Conservation (phyloP, 345 rosid species). For the Populus pruinosa region DNA sequence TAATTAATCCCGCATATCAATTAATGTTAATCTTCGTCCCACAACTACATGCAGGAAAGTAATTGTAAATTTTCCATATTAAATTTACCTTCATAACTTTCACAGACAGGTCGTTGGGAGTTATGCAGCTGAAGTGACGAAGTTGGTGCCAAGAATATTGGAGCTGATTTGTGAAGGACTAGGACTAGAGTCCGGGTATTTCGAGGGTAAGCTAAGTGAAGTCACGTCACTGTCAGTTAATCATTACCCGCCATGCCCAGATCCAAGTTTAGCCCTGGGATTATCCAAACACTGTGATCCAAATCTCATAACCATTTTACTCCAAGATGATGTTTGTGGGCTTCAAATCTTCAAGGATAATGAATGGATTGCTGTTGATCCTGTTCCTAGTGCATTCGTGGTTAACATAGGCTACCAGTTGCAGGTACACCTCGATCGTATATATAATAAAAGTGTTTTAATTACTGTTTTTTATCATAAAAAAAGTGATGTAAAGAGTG, state of each 20-base stretch:
- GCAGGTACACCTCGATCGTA: not conserved
- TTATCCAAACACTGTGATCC: not conserved
- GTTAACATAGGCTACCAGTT: conserved; percentile 28
- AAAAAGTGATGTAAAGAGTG: too few relatives aligned
- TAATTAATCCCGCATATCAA: not conserved
- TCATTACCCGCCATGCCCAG: conserved; percentile 3
- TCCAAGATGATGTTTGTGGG: conserved; percentile 18
- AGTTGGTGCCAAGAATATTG: conserved; percentile 17
- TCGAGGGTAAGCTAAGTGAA: not conserved
- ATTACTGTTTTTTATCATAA: too few relatives aligned
- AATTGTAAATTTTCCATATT: too few relatives aligned
- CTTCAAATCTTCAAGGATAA: conserved; percentile 28
- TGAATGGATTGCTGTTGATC: conserved; percentile 27
- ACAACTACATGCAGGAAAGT: too few relatives aligned
- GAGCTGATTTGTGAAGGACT: conserved; percentile 24
- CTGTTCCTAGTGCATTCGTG: conserved; percentile 32
- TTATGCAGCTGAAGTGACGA: conserved; percentile 19
- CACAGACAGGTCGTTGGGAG: conserved; percentile 18
- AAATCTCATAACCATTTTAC: conserved; percentile 16
- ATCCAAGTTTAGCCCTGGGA: not conserved
- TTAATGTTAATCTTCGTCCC: not conserved
- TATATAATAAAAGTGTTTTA: too few relatives aligned
- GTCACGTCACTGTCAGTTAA: not conserved
- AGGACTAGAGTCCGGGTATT: not conserved
- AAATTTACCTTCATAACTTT: too few relatives aligned